phyloP scores from a whole-genome alignment of 345 rosid species.

The Salix brachista region DNA sequence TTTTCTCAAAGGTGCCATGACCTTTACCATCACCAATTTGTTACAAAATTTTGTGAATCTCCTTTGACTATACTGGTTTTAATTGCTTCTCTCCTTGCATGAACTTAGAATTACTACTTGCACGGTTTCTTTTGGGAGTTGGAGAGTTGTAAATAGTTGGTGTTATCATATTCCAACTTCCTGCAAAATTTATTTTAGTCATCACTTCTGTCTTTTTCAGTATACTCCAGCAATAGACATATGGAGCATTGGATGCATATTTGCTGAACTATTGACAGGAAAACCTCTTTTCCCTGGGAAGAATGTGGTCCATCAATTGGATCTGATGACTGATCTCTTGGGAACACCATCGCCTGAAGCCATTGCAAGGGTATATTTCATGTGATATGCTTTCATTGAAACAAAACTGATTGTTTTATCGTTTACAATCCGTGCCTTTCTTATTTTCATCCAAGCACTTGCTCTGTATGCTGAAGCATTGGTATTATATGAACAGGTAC shows the following conservation, averaged over 20 bases:
- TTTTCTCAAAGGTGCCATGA: constrained; percentile 77
- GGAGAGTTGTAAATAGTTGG: not conserved
- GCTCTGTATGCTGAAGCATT: constrained; percentile 15
- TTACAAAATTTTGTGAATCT: constrained; percentile 19
- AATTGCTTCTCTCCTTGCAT: not conserved
- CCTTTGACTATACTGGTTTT: not conserved
- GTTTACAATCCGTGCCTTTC: not conserved
- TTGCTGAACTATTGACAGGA: constrained; percentile 90
- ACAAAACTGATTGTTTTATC: not conserved
- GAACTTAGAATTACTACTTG: not conserved
- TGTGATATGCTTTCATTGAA: constrained; percentile 1
- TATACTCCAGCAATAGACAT: constrained; percentile 96
- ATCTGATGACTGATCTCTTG: constrained; percentile 88
- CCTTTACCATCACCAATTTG: constrained; percentile 15
- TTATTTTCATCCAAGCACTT: not conserved
- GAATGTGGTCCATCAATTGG: constrained; percentile 94
- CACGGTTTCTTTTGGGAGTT: not conserved
- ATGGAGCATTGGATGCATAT: constrained; percentile 98
- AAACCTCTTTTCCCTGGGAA: constrained; percentile 96
- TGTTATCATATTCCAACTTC: not conserved
- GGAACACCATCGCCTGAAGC: constrained; percentile 94
- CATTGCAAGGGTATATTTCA: constrained; percentile 73
- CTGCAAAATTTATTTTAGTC: not conserved
- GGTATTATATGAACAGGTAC: constrained; percentile 49
- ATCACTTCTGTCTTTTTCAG: constrained; percentile 34